Evolutionary conservation across 192 early-diverging fungal species (phyloP).

Genomic region (Backusella sp.): DNA sequence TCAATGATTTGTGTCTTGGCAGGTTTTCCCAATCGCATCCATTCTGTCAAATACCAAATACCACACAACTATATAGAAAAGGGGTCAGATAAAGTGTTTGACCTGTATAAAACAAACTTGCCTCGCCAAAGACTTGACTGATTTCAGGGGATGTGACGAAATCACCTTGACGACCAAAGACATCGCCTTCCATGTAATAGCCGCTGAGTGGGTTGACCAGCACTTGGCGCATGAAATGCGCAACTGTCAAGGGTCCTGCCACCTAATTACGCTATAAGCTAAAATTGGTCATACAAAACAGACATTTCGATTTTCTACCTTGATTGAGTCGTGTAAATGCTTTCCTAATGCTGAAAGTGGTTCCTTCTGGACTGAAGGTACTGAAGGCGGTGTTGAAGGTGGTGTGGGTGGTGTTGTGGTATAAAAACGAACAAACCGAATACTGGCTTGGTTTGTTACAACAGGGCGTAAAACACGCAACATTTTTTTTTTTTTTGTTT

Average conservation of each 20-base stretch:
- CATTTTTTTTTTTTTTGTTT: neutral
- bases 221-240: constrained; percentile 87
- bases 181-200: constrained; percentile 91
- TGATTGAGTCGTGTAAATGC: constrained; percentile 17
- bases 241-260: constrained; percentile 72
- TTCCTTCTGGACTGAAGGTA: constrained; percentile 1
- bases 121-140: constrained; percentile 97
- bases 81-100: neutral
- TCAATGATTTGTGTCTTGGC: constrained; percentile 61
- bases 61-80: constrained; percentile 83
- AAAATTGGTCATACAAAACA: no score
- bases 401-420: neutral
- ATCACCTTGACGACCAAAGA: constrained; percentile 89
- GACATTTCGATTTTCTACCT: neutral
- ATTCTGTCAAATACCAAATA: constrained; percentile 86
- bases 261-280: constrained; percentile 29
- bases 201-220: constrained; percentile 87
- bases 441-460: neutral
- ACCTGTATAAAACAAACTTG: constrained; percentile 18
- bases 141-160: constrained; percentile 98
- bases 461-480: constrained; percentile 4
- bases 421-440: constrained; percentile 3
- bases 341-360: constrained; percentile 5
- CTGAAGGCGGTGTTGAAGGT: no score
- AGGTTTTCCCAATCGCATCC: constrained; percentile 70